Evolutionary conservation across 768 basidiomycete genomes (phyloP), one percentile per base, ranked within the genome.

Genomic region (Pleurotus pulmonarius): DNA sequence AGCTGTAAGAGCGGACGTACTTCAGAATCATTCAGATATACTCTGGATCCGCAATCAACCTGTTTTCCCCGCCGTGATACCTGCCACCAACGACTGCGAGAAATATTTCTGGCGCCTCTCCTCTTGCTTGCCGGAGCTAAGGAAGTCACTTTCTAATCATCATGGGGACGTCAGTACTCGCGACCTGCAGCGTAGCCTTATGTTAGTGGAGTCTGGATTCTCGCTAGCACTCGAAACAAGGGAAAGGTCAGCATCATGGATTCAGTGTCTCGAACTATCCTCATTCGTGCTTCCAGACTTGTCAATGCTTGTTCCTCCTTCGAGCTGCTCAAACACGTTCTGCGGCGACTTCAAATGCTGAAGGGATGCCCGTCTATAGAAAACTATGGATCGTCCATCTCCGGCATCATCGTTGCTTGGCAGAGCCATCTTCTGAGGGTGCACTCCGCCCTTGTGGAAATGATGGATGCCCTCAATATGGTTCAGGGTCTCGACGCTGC

Each of bases 91-190:
- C n/a, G 83, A 76, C 64, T 71, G 73, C 40, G 88, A 93, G 59
- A 59, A 66, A 9, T 91, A 92, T 68, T 85, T 90, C 60, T 67
- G 79, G 51, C 82, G 86, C 22, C 72, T 95, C 7, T 77, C 80
- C 29, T 79, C 79, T 6, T 70, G 80, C 45, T 78, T 98, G 54
- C 87, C 91, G 4, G 73, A 74, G 5, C 74, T 98, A 25, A 78
- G 91, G 45, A 72, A 73, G 4, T 76, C 81, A 2, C 73, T 93
- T 22, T 73, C 80, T 5, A 68, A 76, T 46, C 96, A 98, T 68
- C 90, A 94, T 65, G 66, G 78, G 0, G 97, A 98, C 65, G 63
- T 98, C 46, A 79, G 83, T 8, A 93, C 92, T n/a, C 86, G 89
- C 12, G 96, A 98, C 58, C 74, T 98, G 15, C 87, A 88, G 64